Base-by-base conservation (phyloP, 176 grass and related monocot genomes). In the Areca catechu region DNA sequence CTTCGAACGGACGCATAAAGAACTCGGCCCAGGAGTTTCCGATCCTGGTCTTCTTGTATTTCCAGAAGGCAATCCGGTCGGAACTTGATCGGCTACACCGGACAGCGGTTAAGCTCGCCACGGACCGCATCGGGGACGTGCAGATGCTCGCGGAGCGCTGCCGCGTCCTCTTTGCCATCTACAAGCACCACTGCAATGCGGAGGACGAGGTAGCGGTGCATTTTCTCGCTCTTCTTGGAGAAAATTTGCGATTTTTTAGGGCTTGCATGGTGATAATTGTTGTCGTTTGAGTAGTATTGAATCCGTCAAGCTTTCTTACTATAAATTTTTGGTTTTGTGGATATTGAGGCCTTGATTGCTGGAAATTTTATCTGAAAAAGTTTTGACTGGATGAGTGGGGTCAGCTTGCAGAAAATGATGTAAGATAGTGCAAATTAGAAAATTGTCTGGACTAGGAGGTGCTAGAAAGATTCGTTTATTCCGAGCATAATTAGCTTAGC, bases 41-140 rank as follows among this genome's bases (percentile, higher is more conserved):
- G 9, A 66, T 95, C 64, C 74, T 95, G 34, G 78, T 95, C 48
- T 81, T 95, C 60, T 66, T 86, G 58, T 95, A 83, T 70, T 95
- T 95, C 82, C 90, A 95, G 72, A 95, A 89, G 82, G 90, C 85
- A 55, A 95, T 95, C 71, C 82, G 76, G 70, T 71, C 76, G 56
- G 90, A 89, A 73, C 79, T 95, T 19, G 82, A 89, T 19, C 53
- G 56, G 61, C 64, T 95, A 53, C 85, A 89, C 74, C 62, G 63
- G 59, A 62, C 67, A 20, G 90, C 90, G 16, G 70, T 86, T 65
- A 79, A 65, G 30, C 56, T 95, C 30, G 79, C 82, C 3, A 83
- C 76, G 37, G 73, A 77, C 10, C 58, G 70, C 12, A 20, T 19
- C 3, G 82, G 70, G 4, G 63, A 64, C 16, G 76, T 79, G 29